Conservation (phyloP, 805 yeast species). For the Kazachstania viticola region DNA sequence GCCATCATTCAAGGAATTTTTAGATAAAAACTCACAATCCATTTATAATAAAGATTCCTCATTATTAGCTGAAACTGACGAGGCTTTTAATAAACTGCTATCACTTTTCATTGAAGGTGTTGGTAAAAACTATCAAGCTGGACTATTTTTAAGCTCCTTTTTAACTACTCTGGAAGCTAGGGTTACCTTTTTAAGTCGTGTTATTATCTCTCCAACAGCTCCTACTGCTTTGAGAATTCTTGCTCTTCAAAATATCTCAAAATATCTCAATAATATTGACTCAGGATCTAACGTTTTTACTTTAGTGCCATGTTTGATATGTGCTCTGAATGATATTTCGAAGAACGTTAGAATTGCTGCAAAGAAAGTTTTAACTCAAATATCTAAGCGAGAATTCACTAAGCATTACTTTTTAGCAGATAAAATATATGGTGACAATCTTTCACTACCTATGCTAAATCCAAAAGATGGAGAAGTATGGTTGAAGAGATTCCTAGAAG, state of each 20-base stretch:
- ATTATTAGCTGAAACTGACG: constrained; percentile 22
- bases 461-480: constrained; percentile 52
- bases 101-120: constrained; percentile 37
- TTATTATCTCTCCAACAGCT: constrained; percentile 42
- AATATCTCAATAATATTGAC: constrained; percentile 24
- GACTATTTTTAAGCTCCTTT: constrained; percentile 24
- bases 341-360: constrained; percentile 39
- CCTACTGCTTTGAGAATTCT: constrained; percentile 47
- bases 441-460: constrained; percentile 40
- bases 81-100: constrained; percentile 33
- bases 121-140: constrained; percentile 23
- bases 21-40: constrained; percentile 19
- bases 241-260: constrained; percentile 34
- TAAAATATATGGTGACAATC: constrained; percentile 43
- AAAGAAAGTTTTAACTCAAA: constrained; percentile 28
- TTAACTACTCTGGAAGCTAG: constrained; percentile 34
- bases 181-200: constrained; percentile 48
- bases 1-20: constrained; percentile 23
- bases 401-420: constrained; percentile 40
- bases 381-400: constrained; percentile 28
- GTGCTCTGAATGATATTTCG: constrained; percentile 41
- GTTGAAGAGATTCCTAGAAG: constrained; percentile 31
- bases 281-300: constrained; percentile 37
- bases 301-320: constrained; percentile 45
- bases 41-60: constrained; percentile 25